phyloP scores from a whole-genome alignment of 176 grass and related monocot species.

The Typha latifolia region DNA sequence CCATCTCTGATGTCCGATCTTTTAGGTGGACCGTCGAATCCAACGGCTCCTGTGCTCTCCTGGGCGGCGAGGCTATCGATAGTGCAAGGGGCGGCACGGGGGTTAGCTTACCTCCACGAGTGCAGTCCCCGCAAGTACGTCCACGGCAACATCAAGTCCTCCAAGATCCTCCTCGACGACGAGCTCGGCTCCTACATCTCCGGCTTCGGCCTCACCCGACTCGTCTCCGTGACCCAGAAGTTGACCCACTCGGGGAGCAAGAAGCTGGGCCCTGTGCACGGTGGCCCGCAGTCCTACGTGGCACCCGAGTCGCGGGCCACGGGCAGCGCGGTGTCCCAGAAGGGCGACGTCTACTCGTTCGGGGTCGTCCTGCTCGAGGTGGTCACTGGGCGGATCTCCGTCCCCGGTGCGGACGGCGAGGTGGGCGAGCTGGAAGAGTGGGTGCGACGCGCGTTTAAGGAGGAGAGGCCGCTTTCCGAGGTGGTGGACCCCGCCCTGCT shows the following conservation, averaged over 20 bases:
- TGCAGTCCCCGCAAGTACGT: conserved; percentile 82
- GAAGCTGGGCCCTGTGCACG: conserved; percentile 39
- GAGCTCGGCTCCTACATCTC: conserved; percentile 67
- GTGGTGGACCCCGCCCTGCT: conserved; percentile 89
- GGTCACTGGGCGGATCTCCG: conserved; percentile 62
- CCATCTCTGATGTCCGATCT: background rate
- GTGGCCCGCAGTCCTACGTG: conserved; percentile 41
- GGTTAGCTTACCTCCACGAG: conserved; percentile 72
- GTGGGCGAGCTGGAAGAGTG: conserved; percentile 71
- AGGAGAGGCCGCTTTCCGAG: conserved; percentile 93
- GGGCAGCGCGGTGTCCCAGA: conserved; percentile 44
- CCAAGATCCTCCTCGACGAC: conserved; percentile 95
- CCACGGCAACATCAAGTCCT: conserved; percentile 77
- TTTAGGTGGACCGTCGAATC: conserved; percentile 55
- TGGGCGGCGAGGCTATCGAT: conserved; percentile 66
- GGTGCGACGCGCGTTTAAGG: conserved; percentile 81
- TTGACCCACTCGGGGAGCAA: conserved; percentile 27
- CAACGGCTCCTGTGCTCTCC: conserved; percentile 38
- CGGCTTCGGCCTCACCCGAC: conserved; percentile 76
- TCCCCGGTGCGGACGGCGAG: conserved; percentile 40
- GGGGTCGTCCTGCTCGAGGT: conserved; percentile 82
- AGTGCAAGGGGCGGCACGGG: conserved; percentile 66
- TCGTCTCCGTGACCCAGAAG: conserved; percentile 63
- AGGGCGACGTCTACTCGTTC: conserved; percentile 86
- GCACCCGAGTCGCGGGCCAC: conserved; percentile 56